Percentiles rank a stretch among this genome's conserved stretches.
Evolutionary conservation across 345 rosid species (phyloP).

Genomic region (Camelina laxa): DNA sequence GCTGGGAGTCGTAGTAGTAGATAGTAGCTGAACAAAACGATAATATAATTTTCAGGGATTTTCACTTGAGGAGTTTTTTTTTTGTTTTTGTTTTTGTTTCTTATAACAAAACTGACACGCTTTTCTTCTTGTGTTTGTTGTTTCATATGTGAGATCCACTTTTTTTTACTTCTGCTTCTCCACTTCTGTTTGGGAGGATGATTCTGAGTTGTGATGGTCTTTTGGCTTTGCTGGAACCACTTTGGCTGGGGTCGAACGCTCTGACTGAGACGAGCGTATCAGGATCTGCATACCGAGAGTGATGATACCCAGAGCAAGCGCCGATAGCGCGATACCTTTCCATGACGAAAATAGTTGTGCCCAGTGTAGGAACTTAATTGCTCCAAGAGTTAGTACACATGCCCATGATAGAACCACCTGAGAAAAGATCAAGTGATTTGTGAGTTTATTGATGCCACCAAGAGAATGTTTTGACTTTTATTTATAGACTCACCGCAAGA

Average conservation of each 20-base stretch:
- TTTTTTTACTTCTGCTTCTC: slow-evolving; percentile 50
- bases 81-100: slow-evolving; percentile 17
- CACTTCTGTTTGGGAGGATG: slow-evolving; percentile 41
- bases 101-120: slow-evolving; percentile 39
- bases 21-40: slow-evolving; percentile 24
- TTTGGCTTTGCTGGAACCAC: slow-evolving; percentile 67
- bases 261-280: slow-evolving; percentile 82
- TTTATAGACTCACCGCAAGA: slow-evolving; percentile 56
- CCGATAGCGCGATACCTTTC: slow-evolving; percentile 72
- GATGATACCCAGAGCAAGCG: slow-evolving; percentile 56
- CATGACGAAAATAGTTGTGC: slow-evolving; percentile 75
- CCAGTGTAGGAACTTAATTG: slow-evolving; percentile 65
- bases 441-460: slow-evolving; percentile 16
- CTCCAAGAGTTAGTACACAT: slow-evolving; percentile 54
- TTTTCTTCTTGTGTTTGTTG: slow-evolving; percentile 32
- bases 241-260: slow-evolving; percentile 82
- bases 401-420: slow-evolving; percentile 81
- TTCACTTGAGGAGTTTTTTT: not conserved
- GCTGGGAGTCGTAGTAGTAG: not conserved
- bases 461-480: slow-evolving; percentile 3
- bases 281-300: slow-evolving; percentile 81
- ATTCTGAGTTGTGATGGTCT: slow-evolving; percentile 34
- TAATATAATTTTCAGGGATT: slow-evolving; percentile 24
- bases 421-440: not conserved
- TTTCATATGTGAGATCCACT: slow-evolving; percentile 17